Conservation (phyloP, 495 filamentous ascomycete species). For the Aspergillus sclerotioniger region DNA sequence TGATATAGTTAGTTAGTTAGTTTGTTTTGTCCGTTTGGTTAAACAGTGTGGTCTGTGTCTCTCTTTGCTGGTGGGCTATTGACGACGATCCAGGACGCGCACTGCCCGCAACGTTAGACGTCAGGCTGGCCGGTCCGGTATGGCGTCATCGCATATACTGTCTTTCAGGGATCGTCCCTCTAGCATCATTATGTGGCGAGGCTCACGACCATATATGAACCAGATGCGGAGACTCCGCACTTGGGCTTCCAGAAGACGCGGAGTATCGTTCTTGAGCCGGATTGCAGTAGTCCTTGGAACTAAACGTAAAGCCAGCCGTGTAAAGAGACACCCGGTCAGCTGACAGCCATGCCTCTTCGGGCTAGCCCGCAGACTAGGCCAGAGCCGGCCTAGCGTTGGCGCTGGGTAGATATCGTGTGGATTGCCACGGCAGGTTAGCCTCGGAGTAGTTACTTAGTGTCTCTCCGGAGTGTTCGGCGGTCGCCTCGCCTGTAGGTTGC, state of each 20-base stretch:
- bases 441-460: too few species aligned
- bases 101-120: too few species aligned
- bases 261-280: constrained; percentile 5
- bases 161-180: background rate
- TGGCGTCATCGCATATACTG: background rate
- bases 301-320: background rate
- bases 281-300: background rate
- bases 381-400: background rate
- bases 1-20: background rate
- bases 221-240: constrained; percentile 5
- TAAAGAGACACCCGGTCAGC: constrained; percentile 6
- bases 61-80: background rate
- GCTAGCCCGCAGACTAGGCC: background rate
- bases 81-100: background rate
- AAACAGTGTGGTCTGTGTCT: too few species aligned
- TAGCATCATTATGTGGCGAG: background rate
- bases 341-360: background rate
- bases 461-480: too few species aligned
- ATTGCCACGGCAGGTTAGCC: background rate
- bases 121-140: background rate
- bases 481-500: too few species aligned
- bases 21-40: too few species aligned
- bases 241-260: constrained; percentile 2
- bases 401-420: background rate
- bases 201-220: background rate